phyloP scores from a whole-genome alignment of 2,329 filamentous ascomycete genomes.

The Penicillium sp. region DNA sequence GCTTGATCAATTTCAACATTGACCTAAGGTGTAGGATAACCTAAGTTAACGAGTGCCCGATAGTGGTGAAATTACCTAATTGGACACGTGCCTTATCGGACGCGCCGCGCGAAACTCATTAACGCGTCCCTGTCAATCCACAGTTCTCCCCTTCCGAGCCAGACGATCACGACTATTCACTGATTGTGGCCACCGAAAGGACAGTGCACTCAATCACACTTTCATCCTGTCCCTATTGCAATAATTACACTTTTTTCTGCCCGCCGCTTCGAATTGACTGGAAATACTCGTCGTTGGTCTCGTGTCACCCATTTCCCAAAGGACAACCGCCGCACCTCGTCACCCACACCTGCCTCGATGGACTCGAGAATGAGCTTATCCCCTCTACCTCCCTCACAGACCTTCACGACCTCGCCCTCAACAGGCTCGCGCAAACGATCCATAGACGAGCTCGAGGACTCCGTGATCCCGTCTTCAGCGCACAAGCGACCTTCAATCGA shows the following conservation, averaged over 20 bases:
- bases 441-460: slow-evolving; percentile 32
- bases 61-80: slow-evolving; percentile 14
- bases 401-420: slow-evolving; percentile 21
- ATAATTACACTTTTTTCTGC: neutral
- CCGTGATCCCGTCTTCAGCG: slow-evolving; percentile 9
- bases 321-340: neutral
- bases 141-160: slow-evolving; percentile 15
- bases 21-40: neutral
- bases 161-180: slow-evolving; percentile 8
- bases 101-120: slow-evolving; percentile 25
- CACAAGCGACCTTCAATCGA: slow-evolving; percentile 15
- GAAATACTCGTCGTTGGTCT: neutral
- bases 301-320: neutral
- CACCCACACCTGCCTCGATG: slow-evolving; percentile 14
- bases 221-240: neutral
- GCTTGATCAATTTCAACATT: neutral
- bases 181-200: neutral
- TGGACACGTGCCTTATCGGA: slow-evolving; percentile 26
- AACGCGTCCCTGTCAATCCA: slow-evolving; percentile 23
- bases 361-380: slow-evolving; percentile 26
- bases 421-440: slow-evolving; percentile 31
- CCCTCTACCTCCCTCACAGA: slow-evolving; percentile 17
- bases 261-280: too few relatives aligned
- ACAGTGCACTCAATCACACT: neutral
- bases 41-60: neutral